These are phyloP conservation scores for Bauhinia variegata DNA, from an alignment of 306 rosid species.

Conservation along the genomic window DNA sequence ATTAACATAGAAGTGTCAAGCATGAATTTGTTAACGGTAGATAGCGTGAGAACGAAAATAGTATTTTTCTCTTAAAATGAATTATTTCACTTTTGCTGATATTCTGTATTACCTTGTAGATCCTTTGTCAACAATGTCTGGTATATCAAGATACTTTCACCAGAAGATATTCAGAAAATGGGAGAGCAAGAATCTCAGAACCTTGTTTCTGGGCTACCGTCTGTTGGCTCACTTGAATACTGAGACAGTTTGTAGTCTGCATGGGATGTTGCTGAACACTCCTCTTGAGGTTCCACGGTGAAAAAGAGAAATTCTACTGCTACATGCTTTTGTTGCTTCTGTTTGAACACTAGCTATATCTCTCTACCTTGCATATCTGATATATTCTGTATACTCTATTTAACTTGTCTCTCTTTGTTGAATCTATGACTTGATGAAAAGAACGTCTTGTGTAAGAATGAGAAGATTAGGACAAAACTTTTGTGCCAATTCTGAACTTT, in stretches of 20 bases:
- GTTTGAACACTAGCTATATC: conserved; percentile 32
- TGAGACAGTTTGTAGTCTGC: conserved; percentile 39
- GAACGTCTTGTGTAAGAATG: conserved; percentile 31
- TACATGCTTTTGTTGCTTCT: conserved; percentile 33
- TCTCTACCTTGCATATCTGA: conserved; percentile 25
- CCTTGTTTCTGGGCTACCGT: conserved; percentile 42
- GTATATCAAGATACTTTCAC: conserved; percentile 88
- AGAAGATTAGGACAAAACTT: conserved; percentile 28
- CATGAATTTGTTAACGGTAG: too few species aligned
- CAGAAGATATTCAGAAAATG: conserved; percentile 81
- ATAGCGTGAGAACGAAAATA: too few species aligned
- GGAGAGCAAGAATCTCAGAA: conserved; percentile 48
- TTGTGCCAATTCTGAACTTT: conserved; percentile 30
- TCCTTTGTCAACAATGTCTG: conserved; percentile 82
- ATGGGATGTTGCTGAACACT: neutral
- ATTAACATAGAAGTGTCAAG: too few species aligned
- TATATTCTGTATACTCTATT: conserved; percentile 29
- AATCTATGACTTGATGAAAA: conserved; percentile 11
- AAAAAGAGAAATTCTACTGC: conserved; percentile 18
- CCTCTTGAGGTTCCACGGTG: conserved; percentile 32
- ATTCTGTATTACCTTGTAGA: conserved; percentile 48
- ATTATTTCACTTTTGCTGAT: conserved; percentile 31
- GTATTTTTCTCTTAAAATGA: too few species aligned
- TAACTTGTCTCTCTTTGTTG: conserved; percentile 7
- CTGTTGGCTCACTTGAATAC: conserved; percentile 64